phyloP scores from a whole-genome alignment of 2,329 filamentous ascomycete species.

The Neospermospora avenae region DNA sequence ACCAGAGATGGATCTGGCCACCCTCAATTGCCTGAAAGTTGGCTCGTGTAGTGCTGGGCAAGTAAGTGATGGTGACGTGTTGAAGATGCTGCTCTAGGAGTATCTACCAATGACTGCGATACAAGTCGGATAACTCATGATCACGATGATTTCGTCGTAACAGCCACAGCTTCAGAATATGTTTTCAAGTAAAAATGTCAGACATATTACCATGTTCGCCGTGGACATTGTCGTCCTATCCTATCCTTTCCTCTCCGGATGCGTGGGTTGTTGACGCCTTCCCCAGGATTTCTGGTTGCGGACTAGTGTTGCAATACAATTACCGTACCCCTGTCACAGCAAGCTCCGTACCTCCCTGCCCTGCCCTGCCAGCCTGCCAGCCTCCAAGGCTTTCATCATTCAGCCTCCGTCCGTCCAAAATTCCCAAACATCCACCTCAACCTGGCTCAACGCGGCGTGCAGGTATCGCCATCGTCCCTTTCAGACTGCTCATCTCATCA shows the following conservation, averaged over 20 bases:
- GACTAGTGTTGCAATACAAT: conserved; percentile 2
- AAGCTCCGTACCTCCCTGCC: conserved; percentile 4
- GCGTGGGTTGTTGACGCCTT: conserved; percentile 4
- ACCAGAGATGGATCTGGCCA: too few species aligned
- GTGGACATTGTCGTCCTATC: too few species aligned
- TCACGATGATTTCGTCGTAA: too few species aligned
- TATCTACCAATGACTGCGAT: background rate
- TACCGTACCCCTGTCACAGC: conserved; percentile 20
- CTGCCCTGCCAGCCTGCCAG: background rate
- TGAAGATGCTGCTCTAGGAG: background rate
- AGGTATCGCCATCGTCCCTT: conserved; percentile 32
- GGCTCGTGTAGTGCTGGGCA: background rate
- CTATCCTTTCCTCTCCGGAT: background rate
- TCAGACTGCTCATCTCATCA: conserved; percentile 24
- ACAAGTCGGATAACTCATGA: background rate
- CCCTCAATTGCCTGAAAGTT: background rate
- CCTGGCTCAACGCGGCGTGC: conserved; percentile 31
- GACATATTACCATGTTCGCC: background rate
- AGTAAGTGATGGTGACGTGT: conserved; percentile 1
- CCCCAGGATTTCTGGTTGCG: conserved; percentile 18
- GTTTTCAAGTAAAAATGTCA: background rate
- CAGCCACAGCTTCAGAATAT: background rate
- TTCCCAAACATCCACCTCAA: conserved; percentile 19
- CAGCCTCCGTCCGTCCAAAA: conserved; percentile 27
- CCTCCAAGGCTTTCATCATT: conserved; percentile 24